Percentiles rank a stretch among this genome's conserved stretches.
phyloP scores from a whole-genome alignment of 441 rosid species.

The Mallotus repandus region DNA sequence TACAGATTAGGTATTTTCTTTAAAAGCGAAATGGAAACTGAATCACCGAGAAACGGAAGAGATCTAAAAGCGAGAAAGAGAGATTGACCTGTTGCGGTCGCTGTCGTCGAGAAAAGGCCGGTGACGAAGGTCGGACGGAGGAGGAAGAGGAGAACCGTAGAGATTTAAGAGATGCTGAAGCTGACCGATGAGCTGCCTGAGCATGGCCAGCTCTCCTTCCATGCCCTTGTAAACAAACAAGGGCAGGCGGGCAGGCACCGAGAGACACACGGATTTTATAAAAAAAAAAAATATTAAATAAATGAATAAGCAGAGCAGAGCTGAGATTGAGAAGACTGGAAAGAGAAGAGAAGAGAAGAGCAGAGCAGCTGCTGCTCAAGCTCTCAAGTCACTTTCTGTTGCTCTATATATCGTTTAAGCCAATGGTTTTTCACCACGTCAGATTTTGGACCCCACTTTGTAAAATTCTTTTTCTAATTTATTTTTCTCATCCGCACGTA shows the following conservation, averaged over 20 bases:
- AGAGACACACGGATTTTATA: too few species aligned
- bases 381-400: not conserved
- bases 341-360: not conserved
- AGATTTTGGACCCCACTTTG: constrained; percentile 21
- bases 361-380: not conserved
- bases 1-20: not conserved
- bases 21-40: not conserved
- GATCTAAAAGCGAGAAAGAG: constrained; percentile 22
- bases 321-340: not conserved
- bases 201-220: constrained; percentile 92
- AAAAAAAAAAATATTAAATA: not conserved
- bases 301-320: too few species aligned
- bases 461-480: constrained; percentile 12
- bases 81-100: constrained; percentile 34
- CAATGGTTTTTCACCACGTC: constrained; percentile 44
- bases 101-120: constrained; percentile 30
- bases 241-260: too few species aligned
- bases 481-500: constrained; percentile 52
- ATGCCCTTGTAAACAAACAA: constrained; percentile 39
- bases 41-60: constrained; percentile 11
- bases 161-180: constrained; percentile 75
- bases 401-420: constrained; percentile 19
- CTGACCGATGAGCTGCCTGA: constrained; percentile 93
- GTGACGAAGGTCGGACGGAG: constrained; percentile 34
- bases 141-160: constrained; percentile 62